These are phyloP conservation scores for Talaromyces nanjingensis DNA, from an alignment of 495 filamentous ascomycete genomes.

Conservation along the genomic window DNA sequence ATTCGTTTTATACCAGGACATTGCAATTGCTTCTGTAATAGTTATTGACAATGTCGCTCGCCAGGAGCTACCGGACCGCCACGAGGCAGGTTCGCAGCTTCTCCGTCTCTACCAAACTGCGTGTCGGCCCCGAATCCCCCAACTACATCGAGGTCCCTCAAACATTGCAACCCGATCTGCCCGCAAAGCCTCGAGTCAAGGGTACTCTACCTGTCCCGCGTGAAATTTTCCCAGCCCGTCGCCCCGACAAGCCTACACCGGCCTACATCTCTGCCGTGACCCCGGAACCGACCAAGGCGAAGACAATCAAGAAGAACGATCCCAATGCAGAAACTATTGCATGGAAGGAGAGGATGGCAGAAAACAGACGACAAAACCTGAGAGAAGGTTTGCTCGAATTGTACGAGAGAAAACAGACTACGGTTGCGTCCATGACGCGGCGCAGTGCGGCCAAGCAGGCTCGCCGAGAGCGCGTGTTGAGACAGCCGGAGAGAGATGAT, in stretches of 20 bases:
- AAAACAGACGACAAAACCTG: conserved; percentile 52
- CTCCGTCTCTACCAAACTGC: conserved; percentile 28
- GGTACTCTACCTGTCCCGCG: conserved; percentile 66
- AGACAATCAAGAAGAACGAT: conserved; percentile 22
- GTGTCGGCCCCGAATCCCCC: conserved; percentile 59
- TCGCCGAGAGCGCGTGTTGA: conserved; percentile 37
- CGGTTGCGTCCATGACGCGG: conserved; percentile 29
- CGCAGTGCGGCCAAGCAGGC: conserved; percentile 29
- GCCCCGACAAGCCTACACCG: conserved; percentile 43
- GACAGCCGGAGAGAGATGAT: conserved; percentile 49
- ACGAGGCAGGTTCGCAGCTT: conserved; percentile 40
- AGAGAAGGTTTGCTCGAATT: conserved; percentile 56
- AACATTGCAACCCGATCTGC: conserved; percentile 38
- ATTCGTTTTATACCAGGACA: neutral
- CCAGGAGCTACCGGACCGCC: conserved; percentile 36
- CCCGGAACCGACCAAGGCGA: conserved; percentile 26
- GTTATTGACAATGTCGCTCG: conserved; percentile 28
- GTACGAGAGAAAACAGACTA: conserved; percentile 43
- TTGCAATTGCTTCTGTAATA: neutral
- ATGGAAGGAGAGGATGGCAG: conserved; percentile 59
- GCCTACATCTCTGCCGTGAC: conserved; percentile 45
- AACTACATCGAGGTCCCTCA: conserved; percentile 65
- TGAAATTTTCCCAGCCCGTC: conserved; percentile 49
- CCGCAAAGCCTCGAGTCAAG: conserved; percentile 47
- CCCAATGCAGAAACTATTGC: conserved; percentile 42